Evolutionary conservation across 2,329 filamentous ascomycete species (phyloP), one percentile per base, ranked within the genome.

Genomic region (Penicillium polonicum): DNA sequence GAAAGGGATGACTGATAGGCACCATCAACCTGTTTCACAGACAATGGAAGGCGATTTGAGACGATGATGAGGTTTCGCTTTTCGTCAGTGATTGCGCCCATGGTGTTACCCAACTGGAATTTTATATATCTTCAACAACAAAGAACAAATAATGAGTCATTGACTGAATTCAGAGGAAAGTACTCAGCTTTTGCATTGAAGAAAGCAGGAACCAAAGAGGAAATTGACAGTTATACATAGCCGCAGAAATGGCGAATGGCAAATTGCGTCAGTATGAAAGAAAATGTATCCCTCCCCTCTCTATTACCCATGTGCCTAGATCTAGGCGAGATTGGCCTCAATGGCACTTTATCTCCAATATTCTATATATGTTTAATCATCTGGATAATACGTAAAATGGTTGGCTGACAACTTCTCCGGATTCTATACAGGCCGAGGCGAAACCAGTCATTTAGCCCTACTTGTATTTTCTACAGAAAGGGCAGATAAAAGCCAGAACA

Each of bases 41-140:
- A 96, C 70, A 97, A 89, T 48, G 92, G 92, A 38, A 97, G 83
- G 49, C 93, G 90, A 74, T 97, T 97, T 25, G 92, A 96, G 62
- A 96, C 87, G 39, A 97, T 86, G 50, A 96, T 70, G 7, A 75
- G 65, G n/a, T 68, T 68, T 21, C 65, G 66, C 42, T 72, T 73
- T 5, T 31, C n/a, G 31, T 56, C 49, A 12, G 35, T 21, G n/a
- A 29, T 36, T 44, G 25, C 39, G 2, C 42, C 36, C 59, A 65
- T 64, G 12, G 2, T 57, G 51, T 12, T 42, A 27, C 10, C 17
- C 21, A 19, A n/a, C 17, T 39, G 45, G 29, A 6, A 12, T 13
- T 36, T 35, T 57, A 53, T 53, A 29, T 52, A 15, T 41, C 9
- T 38, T 31, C 27, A n/a, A 23, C 3, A 15, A 38, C 35, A 48